Conservation (phyloP, 2,329 filamentous ascomycete species). For the Fusarium sp. region DNA sequence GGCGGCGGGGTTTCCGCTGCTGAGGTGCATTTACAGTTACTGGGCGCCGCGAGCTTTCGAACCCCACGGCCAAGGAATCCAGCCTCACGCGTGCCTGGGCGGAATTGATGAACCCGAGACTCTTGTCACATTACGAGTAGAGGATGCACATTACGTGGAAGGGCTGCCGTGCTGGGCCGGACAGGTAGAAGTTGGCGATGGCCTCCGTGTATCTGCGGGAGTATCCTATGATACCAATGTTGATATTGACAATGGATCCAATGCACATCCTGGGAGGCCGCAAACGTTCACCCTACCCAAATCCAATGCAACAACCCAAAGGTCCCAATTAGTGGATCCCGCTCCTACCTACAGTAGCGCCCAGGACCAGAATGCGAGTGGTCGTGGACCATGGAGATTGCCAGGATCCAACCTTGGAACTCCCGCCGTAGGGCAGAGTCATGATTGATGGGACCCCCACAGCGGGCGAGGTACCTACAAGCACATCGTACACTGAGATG, state of each 20-base stretch:
- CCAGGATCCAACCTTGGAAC: conserved; percentile 34
- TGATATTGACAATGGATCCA: background rate
- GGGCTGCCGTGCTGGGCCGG: background rate
- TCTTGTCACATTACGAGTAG: background rate
- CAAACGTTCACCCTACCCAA: conserved; percentile 9
- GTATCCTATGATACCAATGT: background rate
- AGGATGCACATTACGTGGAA: background rate
- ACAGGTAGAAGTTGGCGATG: background rate
- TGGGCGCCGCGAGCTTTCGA: background rate
- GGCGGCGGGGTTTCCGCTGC: background rate
- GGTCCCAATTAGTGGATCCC: conserved; percentile 19
- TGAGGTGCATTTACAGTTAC: conserved; percentile 11
- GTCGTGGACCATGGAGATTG: conserved; percentile 27
- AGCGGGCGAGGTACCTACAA: conserved; percentile 20
- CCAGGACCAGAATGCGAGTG: background rate
- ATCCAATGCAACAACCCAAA: background rate
- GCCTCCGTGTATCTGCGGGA: background rate
- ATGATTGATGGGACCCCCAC: conserved; percentile 20
- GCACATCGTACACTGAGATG: background rate
- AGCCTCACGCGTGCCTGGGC: background rate
- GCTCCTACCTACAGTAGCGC: conserved; percentile 16
- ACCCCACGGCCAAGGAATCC: background rate
- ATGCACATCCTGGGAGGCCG: background rate
- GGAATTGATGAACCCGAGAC: background rate
- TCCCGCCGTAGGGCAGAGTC: conserved; percentile 4